A percentile compares a stretch with the other conserved stretches of the same genome.
Evolutionary conservation across 768 basidiomycete genomes (phyloP).

Genomic region (Paxillus ammoniavirescens): DNA sequence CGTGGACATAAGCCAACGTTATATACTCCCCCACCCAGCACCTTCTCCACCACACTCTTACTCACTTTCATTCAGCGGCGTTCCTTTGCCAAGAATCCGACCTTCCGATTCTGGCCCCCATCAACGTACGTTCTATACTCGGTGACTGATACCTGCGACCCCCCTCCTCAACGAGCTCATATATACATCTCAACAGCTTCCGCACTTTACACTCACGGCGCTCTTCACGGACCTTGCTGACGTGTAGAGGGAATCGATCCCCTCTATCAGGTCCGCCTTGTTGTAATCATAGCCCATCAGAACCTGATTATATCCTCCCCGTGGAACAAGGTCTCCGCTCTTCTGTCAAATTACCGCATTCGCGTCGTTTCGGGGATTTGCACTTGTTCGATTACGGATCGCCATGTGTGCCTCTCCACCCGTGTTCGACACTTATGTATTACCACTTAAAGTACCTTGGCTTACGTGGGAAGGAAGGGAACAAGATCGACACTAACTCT

Average conservation of each 20-base stretch:
- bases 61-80: neutral
- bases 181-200: slow-evolving; percentile 1
- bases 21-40: neutral
- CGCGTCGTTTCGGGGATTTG: slow-evolving; percentile 15
- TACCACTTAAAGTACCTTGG: neutral
- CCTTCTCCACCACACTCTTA: neutral
- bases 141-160: neutral
- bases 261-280: neutral
- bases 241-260: too few species aligned
- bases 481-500: slow-evolving; percentile 5
- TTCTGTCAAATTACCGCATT: neutral
- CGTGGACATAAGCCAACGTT: slow-evolving; percentile 29
- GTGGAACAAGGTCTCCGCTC: neutral
- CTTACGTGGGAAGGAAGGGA: slow-evolving; percentile 1
- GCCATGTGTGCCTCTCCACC: slow-evolving; percentile 10
- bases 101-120: neutral
- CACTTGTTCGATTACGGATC: slow-evolving; percentile 24
- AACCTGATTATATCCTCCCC: neutral
- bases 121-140: neutral
- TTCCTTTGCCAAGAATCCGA: neutral
- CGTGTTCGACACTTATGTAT: neutral
- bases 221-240: slow-evolving; percentile 19
- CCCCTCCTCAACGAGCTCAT: too few species aligned
- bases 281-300: neutral
- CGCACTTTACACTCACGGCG: slow-evolving; percentile 7